phyloP scores from a whole-genome alignment of 306 rosid genomes.

The Castanea mollissima region DNA sequence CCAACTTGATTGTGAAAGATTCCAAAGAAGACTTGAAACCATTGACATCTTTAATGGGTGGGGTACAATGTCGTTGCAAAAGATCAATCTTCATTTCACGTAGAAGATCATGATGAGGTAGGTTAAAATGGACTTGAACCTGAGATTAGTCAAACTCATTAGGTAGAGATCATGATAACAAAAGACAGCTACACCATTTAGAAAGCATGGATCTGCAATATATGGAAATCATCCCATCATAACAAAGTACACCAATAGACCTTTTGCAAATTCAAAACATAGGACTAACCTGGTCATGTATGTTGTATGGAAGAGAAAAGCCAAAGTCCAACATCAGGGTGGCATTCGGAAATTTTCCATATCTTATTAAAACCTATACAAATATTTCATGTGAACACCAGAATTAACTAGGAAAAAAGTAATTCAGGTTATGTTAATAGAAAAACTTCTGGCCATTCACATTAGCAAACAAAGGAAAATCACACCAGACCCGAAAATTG shows the following conservation, averaged over 20 bases:
- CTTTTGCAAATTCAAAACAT: slow-evolving; percentile 14
- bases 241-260: not conserved
- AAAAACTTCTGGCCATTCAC: not conserved
- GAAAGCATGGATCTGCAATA: not conserved
- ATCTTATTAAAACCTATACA: slow-evolving; percentile 69
- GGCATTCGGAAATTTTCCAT: slow-evolving; percentile 80
- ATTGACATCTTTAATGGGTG: slow-evolving; percentile 27
- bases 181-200: not conserved
- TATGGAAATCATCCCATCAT: not conserved
- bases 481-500: not conserved
- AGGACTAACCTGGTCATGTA: slow-evolving; percentile 64
- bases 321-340: slow-evolving; percentile 82
- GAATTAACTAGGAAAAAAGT: not conserved
- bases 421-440: not conserved
- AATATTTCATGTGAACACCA: slow-evolving; percentile 5
- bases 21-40: slow-evolving; percentile 35
- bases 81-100: slow-evolving; percentile 54
- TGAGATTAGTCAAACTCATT: slow-evolving; percentile 30
- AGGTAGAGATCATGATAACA: slow-evolving; percentile 14
- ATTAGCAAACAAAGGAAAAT: not conserved
- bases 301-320: slow-evolving; percentile 70
- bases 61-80: slow-evolving; percentile 45
- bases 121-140: slow-evolving; percentile 55
- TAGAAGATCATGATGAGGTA: slow-evolving; percentile 54
- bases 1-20: slow-evolving; percentile 69